Base-by-base conservation (phyloP, 345 rosid genomes). In the Brassica nigra region DNA sequence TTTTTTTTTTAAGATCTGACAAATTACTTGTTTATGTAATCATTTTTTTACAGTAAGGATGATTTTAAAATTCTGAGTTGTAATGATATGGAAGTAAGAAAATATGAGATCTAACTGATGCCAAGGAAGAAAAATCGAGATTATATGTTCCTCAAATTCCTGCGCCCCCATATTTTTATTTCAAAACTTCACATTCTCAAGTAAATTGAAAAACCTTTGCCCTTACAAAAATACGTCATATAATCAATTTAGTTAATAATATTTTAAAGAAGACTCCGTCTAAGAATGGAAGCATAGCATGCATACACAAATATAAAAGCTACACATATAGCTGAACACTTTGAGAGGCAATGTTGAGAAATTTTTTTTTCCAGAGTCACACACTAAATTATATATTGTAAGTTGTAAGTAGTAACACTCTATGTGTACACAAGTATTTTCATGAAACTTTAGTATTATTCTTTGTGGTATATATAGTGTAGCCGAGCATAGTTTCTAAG, bases 71-170 rank as follows among this genome's bases (percentile, higher is more conserved):
- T 16, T 78, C 81, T 6, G 31, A 57, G 72, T 72, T 78, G 72
- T 57, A 65, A 78, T 78, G 77, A 78, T 78, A 54, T 78, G 36
- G 18, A 63, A 78, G 28, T 37, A 64, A 28, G 61, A 71, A 78
- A 71, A 64, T 12, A 39, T 37, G 76, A 63, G 58, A 52, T 70
- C n/a, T 64, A 64, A 36, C 42, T 23, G 58, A 78, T 6, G 33
- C 52, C 27, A 20, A 69, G 63, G 34, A 76, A 70, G 70, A 49
- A 70, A 62, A 59, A 31, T 59, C n/a, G 12, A 37, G 44, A 61
- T 61, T 20, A 49, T 55, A 20, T 14, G 39, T 52, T 63, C 6
- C n/a, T 77, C 55, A 54, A 59, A 42, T 58, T 68, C 8, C 1
- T 3, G 8, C 29, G 52, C 30, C 36, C 75, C 69, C 69, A 44